Evolutionary conservation across 2,329 filamentous ascomycete species (phyloP).

Genomic region (Trichoderma aggressivum): DNA sequence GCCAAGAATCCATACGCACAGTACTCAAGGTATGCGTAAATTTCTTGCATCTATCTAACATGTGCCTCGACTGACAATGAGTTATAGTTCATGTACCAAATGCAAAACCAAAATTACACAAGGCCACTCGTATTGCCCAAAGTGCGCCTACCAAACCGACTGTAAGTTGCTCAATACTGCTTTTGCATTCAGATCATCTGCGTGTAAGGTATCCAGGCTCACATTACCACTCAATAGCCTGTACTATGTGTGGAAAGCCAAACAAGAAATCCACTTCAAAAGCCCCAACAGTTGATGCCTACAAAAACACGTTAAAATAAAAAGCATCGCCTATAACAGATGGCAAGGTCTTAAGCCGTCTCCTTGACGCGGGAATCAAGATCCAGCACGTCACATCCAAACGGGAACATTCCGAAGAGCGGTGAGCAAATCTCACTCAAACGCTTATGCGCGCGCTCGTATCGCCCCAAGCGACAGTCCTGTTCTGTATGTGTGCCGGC

Average conservation of each 20-base stretch:
- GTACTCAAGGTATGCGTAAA: slow-evolving; percentile 42
- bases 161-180: slow-evolving; percentile 38
- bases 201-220: slow-evolving; percentile 10
- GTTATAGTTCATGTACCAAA: slow-evolving; percentile 50
- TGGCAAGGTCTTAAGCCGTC: not conserved
- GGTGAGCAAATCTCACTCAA: not conserved
- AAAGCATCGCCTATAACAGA: slow-evolving; percentile 17
- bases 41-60: too few relatives aligned
- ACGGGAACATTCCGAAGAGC: not conserved
- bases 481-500: not conserved
- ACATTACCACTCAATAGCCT: slow-evolving; percentile 42
- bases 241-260: slow-evolving; percentile 61
- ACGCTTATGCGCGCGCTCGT: not conserved
- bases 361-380: not conserved
- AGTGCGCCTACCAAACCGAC: slow-evolving; percentile 61
- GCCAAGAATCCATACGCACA: slow-evolving; percentile 65
- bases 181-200: not conserved
- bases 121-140: slow-evolving; percentile 58
- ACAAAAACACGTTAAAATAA: slow-evolving; percentile 62
- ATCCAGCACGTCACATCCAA: not conserved
- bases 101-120: slow-evolving; percentile 64
- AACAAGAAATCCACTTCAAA: slow-evolving; percentile 48
- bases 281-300: slow-evolving; percentile 54
- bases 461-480: not conserved
- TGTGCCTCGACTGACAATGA: not conserved